Conservation (phyloP, 1,139 yeast species). For the Hyphopichia burtonii region DNA sequence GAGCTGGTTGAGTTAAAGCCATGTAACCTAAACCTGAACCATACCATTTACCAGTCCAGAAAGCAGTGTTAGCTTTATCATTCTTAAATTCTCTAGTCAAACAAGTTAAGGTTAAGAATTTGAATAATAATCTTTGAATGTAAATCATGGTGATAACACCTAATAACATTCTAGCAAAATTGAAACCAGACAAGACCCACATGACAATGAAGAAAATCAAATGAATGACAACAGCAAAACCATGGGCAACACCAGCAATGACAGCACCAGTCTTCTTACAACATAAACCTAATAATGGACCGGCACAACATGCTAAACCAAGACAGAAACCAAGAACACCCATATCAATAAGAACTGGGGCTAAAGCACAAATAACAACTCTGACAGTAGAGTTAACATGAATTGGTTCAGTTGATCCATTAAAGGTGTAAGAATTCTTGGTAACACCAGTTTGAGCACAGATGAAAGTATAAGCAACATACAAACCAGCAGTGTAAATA, state of each 20-base stretch:
- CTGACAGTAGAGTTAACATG: conserved; percentile 81
- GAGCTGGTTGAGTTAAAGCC: conserved; percentile 94
- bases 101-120: conserved; percentile 72
- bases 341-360: conserved; percentile 86
- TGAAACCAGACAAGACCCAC: conserved; percentile 97
- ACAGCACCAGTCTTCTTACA: conserved; percentile 98
- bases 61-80: conserved; percentile 94
- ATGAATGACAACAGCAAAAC: conserved; percentile 85
- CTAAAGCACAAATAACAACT: conserved; percentile 83
- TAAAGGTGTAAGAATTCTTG: conserved; percentile 29
- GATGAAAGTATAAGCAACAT: conserved; percentile 87
- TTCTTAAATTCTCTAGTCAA: conserved; percentile 97
- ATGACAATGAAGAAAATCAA: conserved; percentile 84
- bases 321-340: conserved; percentile 77
- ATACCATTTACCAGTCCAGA: conserved; percentile 99
- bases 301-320: conserved; percentile 92
- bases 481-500: conserved; percentile 86
- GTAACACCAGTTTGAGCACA: conserved; percentile 97
- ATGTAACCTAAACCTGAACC: conserved; percentile 92
- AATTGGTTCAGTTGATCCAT: conserved; percentile 30
- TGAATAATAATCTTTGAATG: conserved; percentile 85
- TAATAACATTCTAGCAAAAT: conserved; percentile 79
- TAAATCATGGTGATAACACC: conserved; percentile 86
- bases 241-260: conserved; percentile 96
- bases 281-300: conserved; percentile 91